Percentiles rank a stretch among this genome's conserved stretches.
These are phyloP conservation scores for Porcisia hertigi DNA, from an alignment of 208 protist genomes.

Conservation along the genomic window DNA sequence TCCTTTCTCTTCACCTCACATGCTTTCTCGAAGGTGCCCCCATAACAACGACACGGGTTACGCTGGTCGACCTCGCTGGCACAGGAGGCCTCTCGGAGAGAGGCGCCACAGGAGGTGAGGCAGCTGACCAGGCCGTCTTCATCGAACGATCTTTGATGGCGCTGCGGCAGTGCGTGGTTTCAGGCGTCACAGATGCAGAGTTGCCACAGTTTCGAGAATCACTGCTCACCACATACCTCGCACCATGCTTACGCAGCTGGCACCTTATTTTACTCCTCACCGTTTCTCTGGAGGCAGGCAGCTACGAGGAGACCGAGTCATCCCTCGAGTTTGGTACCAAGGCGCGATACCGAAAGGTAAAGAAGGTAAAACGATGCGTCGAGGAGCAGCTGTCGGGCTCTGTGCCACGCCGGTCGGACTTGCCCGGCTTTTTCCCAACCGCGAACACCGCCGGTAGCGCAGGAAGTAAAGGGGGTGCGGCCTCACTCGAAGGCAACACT, in stretches of 20 bases:
- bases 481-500: background rate
- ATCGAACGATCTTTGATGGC: conserved; percentile 93
- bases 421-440: background rate
- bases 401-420: background rate
- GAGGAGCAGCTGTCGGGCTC: conserved; percentile 25
- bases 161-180: conserved; percentile 76
- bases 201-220: conserved; percentile 53
- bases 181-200: conserved; percentile 35
- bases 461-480: background rate
- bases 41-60: conserved; percentile 50
- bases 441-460: background rate
- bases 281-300: conserved; percentile 59
- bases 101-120: conserved; percentile 59
- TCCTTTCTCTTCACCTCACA: conserved; percentile 72
- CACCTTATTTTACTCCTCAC: conserved; percentile 77
- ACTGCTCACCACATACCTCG: conserved; percentile 68
- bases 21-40: conserved; percentile 57
- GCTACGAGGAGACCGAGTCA: conserved; percentile 63
- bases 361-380: conserved; percentile 34
- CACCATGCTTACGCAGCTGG: conserved; percentile 56
- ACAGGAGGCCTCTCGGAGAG: conserved; percentile 89
- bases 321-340: conserved; percentile 75
- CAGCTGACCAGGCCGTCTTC: conserved; percentile 82
- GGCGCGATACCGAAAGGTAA: conserved; percentile 50
- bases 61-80: conserved; percentile 94